Evolutionary conservation across 495 filamentous ascomycete species (phyloP), one percentile per base, ranked within the genome.

Genomic region (Xylaria bambusicola): DNA sequence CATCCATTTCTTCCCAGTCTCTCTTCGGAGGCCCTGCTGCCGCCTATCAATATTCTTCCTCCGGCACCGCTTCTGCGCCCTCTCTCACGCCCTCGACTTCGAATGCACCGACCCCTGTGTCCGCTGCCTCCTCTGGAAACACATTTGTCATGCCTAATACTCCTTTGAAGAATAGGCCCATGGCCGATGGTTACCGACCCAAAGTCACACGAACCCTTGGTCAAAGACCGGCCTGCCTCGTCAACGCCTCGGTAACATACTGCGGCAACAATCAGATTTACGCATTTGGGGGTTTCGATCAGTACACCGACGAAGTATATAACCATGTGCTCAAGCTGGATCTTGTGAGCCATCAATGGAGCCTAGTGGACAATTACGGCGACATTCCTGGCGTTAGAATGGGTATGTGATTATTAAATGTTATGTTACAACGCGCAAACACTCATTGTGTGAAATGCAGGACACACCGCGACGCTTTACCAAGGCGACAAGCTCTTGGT

Each of bases 241-340:
- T 98, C 53, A 98, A 97, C 79, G 94, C 94, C 54, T 97, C 95
- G 13, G 92, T 98, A 52, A 98, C 94, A 17, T 97, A 96, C 73
- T 96, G 93, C 68, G 91, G 91, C 45, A 90, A 96, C 73, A 92
- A 97, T 75, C 85, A 90, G 69, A 97, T 98, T 64, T 97, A 97
- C 75, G 94, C 93, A 24, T 98, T 98, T 76, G 94, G 94, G 12
- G 94, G 94, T n/a, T 98, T 98, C 65, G 94, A 98, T 69, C 93
- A 97, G 70, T 98, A 94, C 69, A 98, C 94, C 8, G 94, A 98
- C 72, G 94, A 98, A 81, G 94, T 98, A 24, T 98, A 98, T 79
- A 98, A 98, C 69, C 95, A 98, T 76, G 94, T 98, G 46, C 79
- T 98, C 47, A 87, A 83, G 63, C 75, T 98, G 29, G 90, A 98